Evolutionary conservation across 192 early-diverging fungal genomes (phyloP).

Genomic region (Bifiguratus adelaidae): DNA sequence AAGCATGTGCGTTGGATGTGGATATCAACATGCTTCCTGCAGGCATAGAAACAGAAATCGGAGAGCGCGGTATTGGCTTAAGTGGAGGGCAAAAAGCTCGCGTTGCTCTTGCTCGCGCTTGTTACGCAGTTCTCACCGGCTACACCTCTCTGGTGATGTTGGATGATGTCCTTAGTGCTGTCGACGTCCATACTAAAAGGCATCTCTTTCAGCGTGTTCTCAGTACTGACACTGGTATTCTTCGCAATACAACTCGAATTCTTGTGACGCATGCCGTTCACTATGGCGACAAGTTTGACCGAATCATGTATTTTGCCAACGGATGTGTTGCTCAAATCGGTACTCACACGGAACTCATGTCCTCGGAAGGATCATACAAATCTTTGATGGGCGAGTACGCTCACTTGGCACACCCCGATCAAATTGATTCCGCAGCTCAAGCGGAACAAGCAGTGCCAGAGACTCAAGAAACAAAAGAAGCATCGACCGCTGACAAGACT

Average conservation of each 20-base stretch:
- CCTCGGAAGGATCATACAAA: not conserved
- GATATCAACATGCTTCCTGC: constrained; percentile 52
- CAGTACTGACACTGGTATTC: too few relatives aligned
- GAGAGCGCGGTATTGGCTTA: constrained; percentile 58
- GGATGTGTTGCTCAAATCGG: constrained; percentile 1
- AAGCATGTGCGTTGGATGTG: constrained; percentile 45
- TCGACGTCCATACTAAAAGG: constrained; percentile 39
- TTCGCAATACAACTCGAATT: constrained; percentile 69
- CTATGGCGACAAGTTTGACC: constrained; percentile 2
- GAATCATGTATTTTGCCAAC: constrained; percentile 1
- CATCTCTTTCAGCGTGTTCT: constrained; percentile 13
- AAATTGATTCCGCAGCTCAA: too few relatives aligned
- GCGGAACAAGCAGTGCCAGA: too few relatives aligned
- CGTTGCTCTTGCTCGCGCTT: constrained; percentile 46
- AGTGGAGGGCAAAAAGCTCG: constrained; percentile 64
- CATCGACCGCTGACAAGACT: too few relatives aligned
- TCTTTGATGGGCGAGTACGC: not conserved
- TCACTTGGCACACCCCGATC: not conserved
- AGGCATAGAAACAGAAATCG: constrained; percentile 63
- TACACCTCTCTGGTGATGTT: constrained; percentile 51
- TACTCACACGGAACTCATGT: constrained; percentile 1
- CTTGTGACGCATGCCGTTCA: constrained; percentile 43
- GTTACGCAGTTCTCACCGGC: constrained; percentile 78
- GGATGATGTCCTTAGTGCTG: constrained; percentile 47
- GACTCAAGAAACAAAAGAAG: too few relatives aligned